These are phyloP conservation scores for Colletotrichum filicis DNA, from an alignment of 2,329 filamentous ascomycete genomes.

Conservation along the genomic window DNA sequence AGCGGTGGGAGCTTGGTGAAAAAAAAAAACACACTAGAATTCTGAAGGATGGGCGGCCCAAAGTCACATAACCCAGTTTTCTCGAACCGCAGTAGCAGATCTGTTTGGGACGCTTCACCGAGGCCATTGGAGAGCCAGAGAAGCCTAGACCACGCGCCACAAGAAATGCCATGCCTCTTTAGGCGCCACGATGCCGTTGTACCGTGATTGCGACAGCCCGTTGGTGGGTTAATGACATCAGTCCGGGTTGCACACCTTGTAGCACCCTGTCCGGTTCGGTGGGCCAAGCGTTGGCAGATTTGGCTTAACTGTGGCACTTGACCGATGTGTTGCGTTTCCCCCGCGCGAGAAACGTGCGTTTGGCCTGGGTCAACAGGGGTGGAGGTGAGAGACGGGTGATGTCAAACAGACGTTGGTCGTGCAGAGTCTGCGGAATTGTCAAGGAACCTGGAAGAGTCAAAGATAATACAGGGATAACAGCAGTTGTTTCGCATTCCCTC, in stretches of 20 bases:
- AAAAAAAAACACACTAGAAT: background rate
- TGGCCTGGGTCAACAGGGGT: background rate
- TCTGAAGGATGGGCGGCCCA: background rate
- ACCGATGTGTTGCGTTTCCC: background rate
- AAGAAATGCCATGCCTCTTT: conserved; percentile 23
- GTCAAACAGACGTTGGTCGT: conserved; percentile 27
- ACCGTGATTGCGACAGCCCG: conserved; percentile 29
- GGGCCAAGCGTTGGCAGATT: conserved; percentile 30
- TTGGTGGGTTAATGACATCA: conserved; percentile 36
- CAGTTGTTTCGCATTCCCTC: background rate
- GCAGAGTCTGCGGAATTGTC: background rate
- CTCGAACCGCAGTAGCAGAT: conserved; percentile 1
- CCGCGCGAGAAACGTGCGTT: conserved; percentile 4
- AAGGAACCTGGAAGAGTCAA: background rate
- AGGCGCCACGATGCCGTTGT: conserved; percentile 27
- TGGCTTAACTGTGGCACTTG: background rate
- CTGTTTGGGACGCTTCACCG: background rate
- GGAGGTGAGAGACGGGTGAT: conserved; percentile 16
- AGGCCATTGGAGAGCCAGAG: background rate
- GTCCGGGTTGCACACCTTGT: conserved; percentile 11
- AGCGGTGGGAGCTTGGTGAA: background rate
- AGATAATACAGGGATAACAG: background rate
- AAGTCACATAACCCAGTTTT: conserved; percentile 23
- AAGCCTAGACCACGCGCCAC: conserved; percentile 16
- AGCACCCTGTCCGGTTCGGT: conserved; percentile 1